Conservation (phyloP, 2,329 filamentous ascomycete genomes). For the Penicillium olsonii region DNA sequence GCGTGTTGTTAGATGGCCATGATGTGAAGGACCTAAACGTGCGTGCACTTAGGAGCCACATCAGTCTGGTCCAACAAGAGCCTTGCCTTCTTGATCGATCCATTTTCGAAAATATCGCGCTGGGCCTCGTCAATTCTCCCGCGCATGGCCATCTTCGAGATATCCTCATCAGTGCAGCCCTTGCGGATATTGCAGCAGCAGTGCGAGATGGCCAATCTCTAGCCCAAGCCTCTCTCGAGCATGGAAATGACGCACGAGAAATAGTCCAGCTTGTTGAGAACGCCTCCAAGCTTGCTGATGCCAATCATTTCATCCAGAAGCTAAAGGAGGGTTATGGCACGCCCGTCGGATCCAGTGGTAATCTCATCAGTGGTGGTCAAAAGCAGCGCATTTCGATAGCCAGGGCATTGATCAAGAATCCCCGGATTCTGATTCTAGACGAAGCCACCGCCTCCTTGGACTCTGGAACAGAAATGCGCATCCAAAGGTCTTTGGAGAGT, state of each 20-base stretch:
- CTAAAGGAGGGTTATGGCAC: conserved; percentile 63
- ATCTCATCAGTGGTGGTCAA: conserved; percentile 74
- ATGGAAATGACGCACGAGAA: conserved; percentile 48
- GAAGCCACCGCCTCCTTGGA: conserved; percentile 70
- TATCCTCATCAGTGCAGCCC: conserved; percentile 48
- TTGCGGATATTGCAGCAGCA: conserved; percentile 45
- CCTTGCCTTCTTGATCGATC: conserved; percentile 15
- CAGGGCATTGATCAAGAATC: conserved; percentile 69
- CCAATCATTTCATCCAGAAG: conserved; percentile 32
- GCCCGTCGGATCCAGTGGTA: conserved; percentile 71
- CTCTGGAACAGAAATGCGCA: conserved; percentile 34
- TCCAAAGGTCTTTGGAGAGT: conserved; percentile 12
- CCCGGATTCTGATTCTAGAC: conserved; percentile 75
- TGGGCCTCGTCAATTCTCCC: conserved; percentile 18
- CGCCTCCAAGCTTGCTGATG: conserved; percentile 63
- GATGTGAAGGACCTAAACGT: conserved; percentile 61
- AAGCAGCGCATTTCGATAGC: conserved; percentile 78
- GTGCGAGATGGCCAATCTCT: conserved; percentile 54
- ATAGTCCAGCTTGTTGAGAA: conserved; percentile 43
- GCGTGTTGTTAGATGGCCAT: conserved; percentile 63
- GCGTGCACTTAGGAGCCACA: conserved; percentile 11
- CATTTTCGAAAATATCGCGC: conserved; percentile 14
- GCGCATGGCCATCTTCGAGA: conserved; percentile 11
- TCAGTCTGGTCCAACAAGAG: conserved; percentile 15
- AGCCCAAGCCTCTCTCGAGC: conserved; percentile 42